Conservation (phyloP, 768 basidiomycete species). For the Rhizopogon salebrosus region DNA sequence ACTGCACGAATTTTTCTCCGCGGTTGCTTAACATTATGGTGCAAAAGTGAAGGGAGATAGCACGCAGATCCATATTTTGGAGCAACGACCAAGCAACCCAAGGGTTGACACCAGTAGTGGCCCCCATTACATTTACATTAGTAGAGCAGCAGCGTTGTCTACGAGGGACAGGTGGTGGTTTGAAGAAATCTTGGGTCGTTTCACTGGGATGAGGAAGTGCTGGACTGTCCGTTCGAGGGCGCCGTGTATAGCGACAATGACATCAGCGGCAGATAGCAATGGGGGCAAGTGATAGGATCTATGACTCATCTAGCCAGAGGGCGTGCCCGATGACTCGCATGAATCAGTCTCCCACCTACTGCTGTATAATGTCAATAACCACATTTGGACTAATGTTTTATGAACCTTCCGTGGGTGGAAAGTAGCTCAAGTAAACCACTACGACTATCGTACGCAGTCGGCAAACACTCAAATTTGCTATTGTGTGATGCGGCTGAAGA, state of each 20-base stretch:
- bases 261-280: too few species aligned
- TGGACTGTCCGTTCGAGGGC: background rate
- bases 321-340: too few species aligned
- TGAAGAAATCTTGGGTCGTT: background rate
- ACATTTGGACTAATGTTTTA: too few species aligned
- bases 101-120: background rate
- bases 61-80: background rate
- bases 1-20: background rate
- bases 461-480: too few species aligned
- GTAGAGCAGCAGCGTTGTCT: background rate
- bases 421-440: too few species aligned
- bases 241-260: background rate
- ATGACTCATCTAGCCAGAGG: too few species aligned
- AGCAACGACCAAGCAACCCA: background rate
- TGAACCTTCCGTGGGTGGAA: too few species aligned
- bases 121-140: conserved; percentile 1
- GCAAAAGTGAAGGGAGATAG: background rate
- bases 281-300: too few species aligned
- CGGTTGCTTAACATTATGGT: background rate
- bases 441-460: too few species aligned
- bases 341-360: too few species aligned
- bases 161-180: conserved; percentile 1
- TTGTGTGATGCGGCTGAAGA: too few species aligned
- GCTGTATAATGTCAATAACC: too few species aligned
- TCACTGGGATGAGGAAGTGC: conserved; percentile 1